phyloP scores from a whole-genome alignment of 768 basidiomycete species.

The Inosperma sp. region DNA sequence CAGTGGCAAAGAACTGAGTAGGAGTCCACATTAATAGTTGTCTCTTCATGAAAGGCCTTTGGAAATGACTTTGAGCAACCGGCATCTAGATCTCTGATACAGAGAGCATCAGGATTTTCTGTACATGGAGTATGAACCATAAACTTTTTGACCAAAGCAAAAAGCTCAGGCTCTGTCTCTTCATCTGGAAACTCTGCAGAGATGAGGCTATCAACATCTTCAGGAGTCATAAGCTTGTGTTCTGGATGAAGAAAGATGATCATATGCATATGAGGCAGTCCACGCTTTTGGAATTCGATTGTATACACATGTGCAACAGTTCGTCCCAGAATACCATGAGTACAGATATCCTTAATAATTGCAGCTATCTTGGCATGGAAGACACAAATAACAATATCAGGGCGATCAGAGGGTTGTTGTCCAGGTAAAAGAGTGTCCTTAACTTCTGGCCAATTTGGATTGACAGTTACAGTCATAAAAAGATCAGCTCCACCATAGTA shows the following conservation, averaged over 20 bases:
- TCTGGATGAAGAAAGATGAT: conserved; percentile 36
- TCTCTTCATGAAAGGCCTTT: too few species aligned
- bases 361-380: conserved; percentile 40
- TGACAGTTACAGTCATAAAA: conserved; percentile 48
- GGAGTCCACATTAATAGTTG: too few species aligned
- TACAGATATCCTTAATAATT: conserved; percentile 31
- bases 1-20: too few species aligned
- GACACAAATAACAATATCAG: conserved; percentile 44
- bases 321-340: conserved; percentile 37
- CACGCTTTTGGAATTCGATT: conserved; percentile 51
- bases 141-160: conserved; percentile 33
- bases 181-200: too few species aligned
- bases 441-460: conserved; percentile 48
- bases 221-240: conserved; percentile 36
- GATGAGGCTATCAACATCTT: too few species aligned
- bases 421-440: conserved; percentile 32
- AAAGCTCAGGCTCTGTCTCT: conserved; percentile 34
- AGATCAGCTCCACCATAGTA: conserved; percentile 35
- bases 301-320: conserved; percentile 39
- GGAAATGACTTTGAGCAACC: too few species aligned
- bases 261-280: conserved; percentile 50
- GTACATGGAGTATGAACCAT: too few species aligned
- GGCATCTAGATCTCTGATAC: too few species aligned
- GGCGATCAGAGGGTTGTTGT: conserved; percentile 38
- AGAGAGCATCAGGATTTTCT: too few species aligned